A percentile compares a stretch with the other conserved stretches of the same genome.
Conservation (phyloP, 1,284 basidiomycete species). For the Marasmius oreades region DNA sequence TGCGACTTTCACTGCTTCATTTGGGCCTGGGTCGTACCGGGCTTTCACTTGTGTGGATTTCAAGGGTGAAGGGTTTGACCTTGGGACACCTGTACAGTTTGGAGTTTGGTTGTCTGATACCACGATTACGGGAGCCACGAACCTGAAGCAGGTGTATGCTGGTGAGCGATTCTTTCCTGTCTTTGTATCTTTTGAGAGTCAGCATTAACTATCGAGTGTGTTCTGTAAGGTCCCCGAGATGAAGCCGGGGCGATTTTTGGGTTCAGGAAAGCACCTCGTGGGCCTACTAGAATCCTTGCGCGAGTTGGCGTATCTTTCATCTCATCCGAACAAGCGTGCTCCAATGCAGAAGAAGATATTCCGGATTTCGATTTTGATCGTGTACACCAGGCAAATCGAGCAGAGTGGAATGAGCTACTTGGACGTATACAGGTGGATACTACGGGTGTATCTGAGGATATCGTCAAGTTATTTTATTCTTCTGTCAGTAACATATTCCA, state of each 20-base stretch:
- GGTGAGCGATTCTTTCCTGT: constrained; percentile 33
- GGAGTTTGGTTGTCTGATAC: constrained; percentile 52
- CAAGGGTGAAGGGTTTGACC: constrained; percentile 47
- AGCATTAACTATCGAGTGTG: constrained; percentile 15
- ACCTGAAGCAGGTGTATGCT: constrained; percentile 43
- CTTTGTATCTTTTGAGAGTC: not conserved
- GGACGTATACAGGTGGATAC: constrained; percentile 52
- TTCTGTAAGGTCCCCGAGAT: constrained; percentile 3
- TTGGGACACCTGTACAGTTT: constrained; percentile 46
- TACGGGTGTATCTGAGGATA: constrained; percentile 43
- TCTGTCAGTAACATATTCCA: constrained; percentile 34
- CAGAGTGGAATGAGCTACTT: constrained; percentile 55
- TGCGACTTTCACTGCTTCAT: constrained; percentile 38
- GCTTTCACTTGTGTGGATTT: constrained; percentile 61
- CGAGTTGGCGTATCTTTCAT: constrained; percentile 61
- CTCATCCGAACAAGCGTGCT: constrained; percentile 54
- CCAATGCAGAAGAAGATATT: constrained; percentile 60
- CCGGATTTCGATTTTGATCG: constrained; percentile 53
- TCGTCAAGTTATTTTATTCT: constrained; percentile 53
- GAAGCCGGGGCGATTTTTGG: constrained; percentile 53
- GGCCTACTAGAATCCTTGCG: constrained; percentile 43
- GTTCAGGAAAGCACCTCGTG: constrained; percentile 37
- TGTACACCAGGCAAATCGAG: constrained; percentile 38
- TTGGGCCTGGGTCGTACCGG: constrained; percentile 46
- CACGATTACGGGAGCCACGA: constrained; percentile 43